phyloP scores from a whole-genome alignment of 371 early-diverging fungal genomes.

The Blakeslea trispora region DNA sequence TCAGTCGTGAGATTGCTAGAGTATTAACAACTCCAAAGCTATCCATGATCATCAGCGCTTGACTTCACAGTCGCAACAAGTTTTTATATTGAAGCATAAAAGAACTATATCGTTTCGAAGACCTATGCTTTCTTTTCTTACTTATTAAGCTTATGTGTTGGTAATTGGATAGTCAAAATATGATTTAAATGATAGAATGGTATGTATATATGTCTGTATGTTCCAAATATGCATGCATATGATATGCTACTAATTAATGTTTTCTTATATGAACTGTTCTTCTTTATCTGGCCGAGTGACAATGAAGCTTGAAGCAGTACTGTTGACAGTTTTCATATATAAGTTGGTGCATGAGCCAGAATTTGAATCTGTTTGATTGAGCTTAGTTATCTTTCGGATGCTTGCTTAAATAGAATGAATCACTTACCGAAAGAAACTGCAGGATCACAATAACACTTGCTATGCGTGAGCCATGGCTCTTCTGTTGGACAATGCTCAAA shows the following conservation, averaged over 20 bases:
- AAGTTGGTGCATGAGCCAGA: conserved; percentile 30
- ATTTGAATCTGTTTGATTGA: conserved; percentile 11
- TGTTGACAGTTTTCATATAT: conserved; percentile 31
- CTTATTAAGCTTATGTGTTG: too few relatives aligned
- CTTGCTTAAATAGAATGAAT: neutral
- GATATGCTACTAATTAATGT: neutral
- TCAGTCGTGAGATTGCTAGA: too few relatives aligned
- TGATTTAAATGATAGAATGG: too few relatives aligned
- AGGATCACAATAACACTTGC: conserved; percentile 61
- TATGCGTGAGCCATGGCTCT: conserved; percentile 40
- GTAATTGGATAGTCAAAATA: too few relatives aligned
- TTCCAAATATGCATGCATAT: neutral
- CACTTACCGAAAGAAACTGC: conserved; percentile 36
- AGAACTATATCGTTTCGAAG: too few relatives aligned
- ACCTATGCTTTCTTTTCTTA: too few relatives aligned
- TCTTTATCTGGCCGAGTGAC: conserved; percentile 27
- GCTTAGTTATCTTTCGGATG: neutral
- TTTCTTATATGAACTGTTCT: conserved; percentile 1
- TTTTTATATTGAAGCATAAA: too few relatives aligned
- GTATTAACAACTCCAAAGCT: too few relatives aligned
- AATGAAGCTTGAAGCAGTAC: conserved; percentile 26
- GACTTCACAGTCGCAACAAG: too few relatives aligned
- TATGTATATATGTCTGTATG: neutral
- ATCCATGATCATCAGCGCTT: too few relatives aligned
- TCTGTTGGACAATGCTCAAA: conserved; percentile 72